Evolutionary conservation across 2,329 filamentous ascomycete genomes (phyloP).

Genomic region (Trichoderma brevicompactum): DNA sequence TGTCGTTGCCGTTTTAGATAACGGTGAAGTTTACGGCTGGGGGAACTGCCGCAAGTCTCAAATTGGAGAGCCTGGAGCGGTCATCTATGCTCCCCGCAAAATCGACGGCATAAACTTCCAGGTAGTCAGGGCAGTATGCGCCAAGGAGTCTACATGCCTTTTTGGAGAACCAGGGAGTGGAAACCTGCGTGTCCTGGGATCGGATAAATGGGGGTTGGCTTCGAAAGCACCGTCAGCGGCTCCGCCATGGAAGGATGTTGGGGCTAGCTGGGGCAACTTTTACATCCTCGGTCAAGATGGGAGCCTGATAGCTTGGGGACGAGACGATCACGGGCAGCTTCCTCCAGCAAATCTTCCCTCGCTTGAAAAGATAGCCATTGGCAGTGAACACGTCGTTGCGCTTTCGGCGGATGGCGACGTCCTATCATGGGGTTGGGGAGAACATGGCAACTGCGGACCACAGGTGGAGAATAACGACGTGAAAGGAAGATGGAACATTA

Average conservation of each 20-base stretch:
- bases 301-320: slow-evolving; percentile 73
- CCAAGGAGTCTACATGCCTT: slow-evolving; percentile 83
- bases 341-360: slow-evolving; percentile 64
- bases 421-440: slow-evolving; percentile 92
- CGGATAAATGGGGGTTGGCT: slow-evolving; percentile 72
- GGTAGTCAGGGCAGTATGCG: slow-evolving; percentile 72
- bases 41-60: slow-evolving; percentile 86
- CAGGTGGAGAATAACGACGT: slow-evolving; percentile 67
- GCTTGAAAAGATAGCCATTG: slow-evolving; percentile 70
- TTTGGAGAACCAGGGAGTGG: slow-evolving; percentile 61
- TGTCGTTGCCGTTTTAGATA: slow-evolving; percentile 70
- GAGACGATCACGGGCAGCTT: slow-evolving; percentile 83
- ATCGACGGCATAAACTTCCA: slow-evolving; percentile 64
- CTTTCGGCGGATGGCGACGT: slow-evolving; percentile 68
- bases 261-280: slow-evolving; percentile 81
- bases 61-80: slow-evolving; percentile 62
- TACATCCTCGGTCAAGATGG: slow-evolving; percentile 69
- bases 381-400: slow-evolving; percentile 88
- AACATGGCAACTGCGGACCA: slow-evolving; percentile 93
- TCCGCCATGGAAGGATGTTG: slow-evolving; percentile 67
- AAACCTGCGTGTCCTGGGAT: slow-evolving; percentile 69
- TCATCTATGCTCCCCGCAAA: slow-evolving; percentile 64
- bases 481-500: slow-evolving; percentile 69
- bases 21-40: slow-evolving; percentile 85
- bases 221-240: slow-evolving; percentile 59